phyloP scores from a whole-genome alignment of 73 alveolate species.

The Loxodes magnus region DNA sequence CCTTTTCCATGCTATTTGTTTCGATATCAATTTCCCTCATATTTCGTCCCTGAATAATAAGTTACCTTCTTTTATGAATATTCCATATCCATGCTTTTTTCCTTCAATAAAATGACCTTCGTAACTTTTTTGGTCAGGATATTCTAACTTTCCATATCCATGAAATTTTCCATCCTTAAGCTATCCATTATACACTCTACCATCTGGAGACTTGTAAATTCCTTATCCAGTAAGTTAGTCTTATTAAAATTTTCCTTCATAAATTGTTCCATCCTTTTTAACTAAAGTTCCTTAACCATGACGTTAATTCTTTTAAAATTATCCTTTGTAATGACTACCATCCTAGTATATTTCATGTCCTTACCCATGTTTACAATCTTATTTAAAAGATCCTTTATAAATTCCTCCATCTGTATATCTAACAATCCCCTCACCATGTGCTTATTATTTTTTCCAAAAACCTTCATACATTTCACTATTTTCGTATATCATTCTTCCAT shows the following conservation, averaged over 20 bases:
- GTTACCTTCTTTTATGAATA: too few species aligned
- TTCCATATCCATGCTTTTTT: too few species aligned
- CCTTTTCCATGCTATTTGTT: too few species aligned
- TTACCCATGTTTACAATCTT: slow-evolving; percentile 20
- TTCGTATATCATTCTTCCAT: too few species aligned
- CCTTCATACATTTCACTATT: too few species aligned
- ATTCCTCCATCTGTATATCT: slow-evolving; percentile 21
- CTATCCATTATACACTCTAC: slow-evolving; percentile 15
- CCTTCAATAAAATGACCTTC: too few species aligned
- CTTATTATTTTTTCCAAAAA: too few species aligned
- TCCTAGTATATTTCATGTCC: slow-evolving; percentile 20
- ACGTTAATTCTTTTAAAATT: slow-evolving; percentile 19
- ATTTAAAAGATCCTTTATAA: slow-evolving; percentile 16
- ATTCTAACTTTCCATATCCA: slow-evolving; percentile 27
- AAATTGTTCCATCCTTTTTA: slow-evolving; percentile 41
- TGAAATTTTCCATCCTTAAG: slow-evolving; percentile 14
- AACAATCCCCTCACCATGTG: slow-evolving; percentile 22
- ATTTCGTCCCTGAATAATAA: too few species aligned
- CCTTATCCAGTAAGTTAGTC: slow-evolving; percentile 19
- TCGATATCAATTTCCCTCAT: too few species aligned
- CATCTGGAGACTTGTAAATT: slow-evolving; percentile 21
- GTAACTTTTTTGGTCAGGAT: too few species aligned
- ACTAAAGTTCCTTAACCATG: slow-evolving; percentile 40
- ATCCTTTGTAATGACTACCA: slow-evolving; percentile 26
- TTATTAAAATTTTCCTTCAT: slow-evolving; percentile 26